These are phyloP conservation scores for Metschnikowia similis DNA, from an alignment of 805 yeast species.

Conservation along the genomic window DNA sequence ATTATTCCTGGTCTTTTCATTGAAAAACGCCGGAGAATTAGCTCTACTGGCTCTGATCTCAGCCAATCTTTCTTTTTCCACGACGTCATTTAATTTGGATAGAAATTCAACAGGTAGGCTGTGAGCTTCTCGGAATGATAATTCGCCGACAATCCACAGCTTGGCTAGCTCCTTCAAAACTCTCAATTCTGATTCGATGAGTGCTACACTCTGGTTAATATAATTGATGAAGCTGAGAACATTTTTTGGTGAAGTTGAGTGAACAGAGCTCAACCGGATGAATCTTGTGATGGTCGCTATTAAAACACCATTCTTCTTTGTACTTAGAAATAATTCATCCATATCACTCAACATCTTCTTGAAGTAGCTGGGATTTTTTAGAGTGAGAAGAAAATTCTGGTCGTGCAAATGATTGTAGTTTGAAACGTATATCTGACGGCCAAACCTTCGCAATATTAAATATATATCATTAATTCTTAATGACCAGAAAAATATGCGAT, in stretches of 20 bases:
- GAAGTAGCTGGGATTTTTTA: conserved; percentile 19
- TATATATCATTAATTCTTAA: conserved; percentile 49
- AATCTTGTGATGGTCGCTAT: conserved; percentile 46
- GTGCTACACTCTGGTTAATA: conserved; percentile 34
- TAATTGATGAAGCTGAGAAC: conserved; percentile 40
- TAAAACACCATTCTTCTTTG: conserved; percentile 46
- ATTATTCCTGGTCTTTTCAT: conserved; percentile 1
- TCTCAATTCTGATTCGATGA: conserved; percentile 25
- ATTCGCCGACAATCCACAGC: conserved; percentile 42
- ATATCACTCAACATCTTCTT: conserved; percentile 19
- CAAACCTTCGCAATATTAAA: conserved; percentile 42
- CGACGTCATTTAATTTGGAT: conserved; percentile 14
- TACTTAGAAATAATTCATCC: conserved; percentile 38
- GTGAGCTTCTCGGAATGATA: conserved; percentile 37
- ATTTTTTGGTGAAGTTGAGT: conserved; percentile 32
- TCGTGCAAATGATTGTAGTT: conserved; percentile 43
- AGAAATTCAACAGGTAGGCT: conserved; percentile 25
- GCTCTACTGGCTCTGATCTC: conserved; percentile 6
- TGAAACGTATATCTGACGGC: conserved; percentile 43
- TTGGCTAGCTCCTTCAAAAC: conserved; percentile 35
- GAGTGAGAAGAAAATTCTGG: conserved; percentile 31
- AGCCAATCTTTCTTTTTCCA: conserved; percentile 7
- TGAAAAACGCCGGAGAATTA: conserved; percentile 1
- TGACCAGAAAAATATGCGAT: conserved; percentile 43
- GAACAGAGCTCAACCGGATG: conserved; percentile 37